phyloP scores from a whole-genome alignment of 2,329 filamentous ascomycete genomes.

The Microdochium paspali region DNA sequence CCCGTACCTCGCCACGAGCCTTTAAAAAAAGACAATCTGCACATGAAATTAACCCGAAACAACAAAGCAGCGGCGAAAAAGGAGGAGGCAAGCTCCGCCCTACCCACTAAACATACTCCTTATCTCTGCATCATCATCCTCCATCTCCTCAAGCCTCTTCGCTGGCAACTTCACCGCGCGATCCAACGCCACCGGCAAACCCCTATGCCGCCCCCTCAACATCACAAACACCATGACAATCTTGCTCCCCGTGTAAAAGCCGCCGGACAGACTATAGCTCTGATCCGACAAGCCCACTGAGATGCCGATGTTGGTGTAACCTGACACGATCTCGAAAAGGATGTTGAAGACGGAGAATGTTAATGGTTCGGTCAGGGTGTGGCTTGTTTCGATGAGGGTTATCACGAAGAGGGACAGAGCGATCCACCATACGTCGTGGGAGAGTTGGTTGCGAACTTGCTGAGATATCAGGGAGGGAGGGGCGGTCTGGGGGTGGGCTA shows the following conservation, averaged over 20 bases:
- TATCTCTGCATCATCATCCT: constrained; percentile 24
- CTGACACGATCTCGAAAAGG: constrained; percentile 46
- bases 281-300: constrained; percentile 44
- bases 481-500: constrained; percentile 6
- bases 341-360: constrained; percentile 52
- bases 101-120: too few relatives aligned
- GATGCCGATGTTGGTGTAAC: constrained; percentile 54
- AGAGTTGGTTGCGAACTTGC: constrained; percentile 54
- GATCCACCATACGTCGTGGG: constrained; percentile 60
- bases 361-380: constrained; percentile 39
- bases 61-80: too few relatives aligned
- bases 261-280: constrained; percentile 45
- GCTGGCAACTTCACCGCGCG: constrained; percentile 37
- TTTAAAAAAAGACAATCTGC: too few relatives aligned
- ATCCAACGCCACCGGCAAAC: constrained; percentile 45
- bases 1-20: too few relatives aligned
- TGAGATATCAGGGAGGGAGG: constrained; percentile 35
- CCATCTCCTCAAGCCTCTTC: constrained; percentile 10
- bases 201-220: constrained; percentile 45
- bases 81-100: too few relatives aligned
- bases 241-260: constrained; percentile 45
- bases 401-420: constrained; percentile 51
- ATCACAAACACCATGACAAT: constrained; percentile 48
- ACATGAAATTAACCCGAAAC: too few relatives aligned
- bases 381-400: constrained; percentile 46